Base-by-base conservation (phyloP, 176 grass and related monocot genomes). In the Oryza glaberrima region DNA sequence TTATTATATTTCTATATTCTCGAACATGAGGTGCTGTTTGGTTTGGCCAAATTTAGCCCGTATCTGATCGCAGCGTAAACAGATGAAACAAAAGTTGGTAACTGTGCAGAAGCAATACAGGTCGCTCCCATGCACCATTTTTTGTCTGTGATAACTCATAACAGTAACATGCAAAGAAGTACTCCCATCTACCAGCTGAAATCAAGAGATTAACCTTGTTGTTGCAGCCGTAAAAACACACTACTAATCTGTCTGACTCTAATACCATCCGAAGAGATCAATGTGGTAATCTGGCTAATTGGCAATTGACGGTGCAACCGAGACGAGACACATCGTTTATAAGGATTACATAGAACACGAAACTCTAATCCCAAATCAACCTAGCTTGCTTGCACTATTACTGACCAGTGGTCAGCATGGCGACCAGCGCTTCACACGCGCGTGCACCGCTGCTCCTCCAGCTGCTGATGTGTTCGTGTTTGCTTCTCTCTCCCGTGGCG, bases 391-490 rank as follows among this genome's bases (percentile, higher is more conserved):
- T 52, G 14, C 3, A 52, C 49, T 6, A 52, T 10, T 1, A 16
- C 4, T 52, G 49, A 15, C 14, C 49, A 38, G 4, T 38, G 3
- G 22, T 44, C 7, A 54, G n/a, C 41, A 89, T 89, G 88, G 64
- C 65, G 20, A 48, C 5, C 1, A 10, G 4, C 15, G 69, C 82
- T 38, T 13, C 9, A 10, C 77, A 4, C 40, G 19, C 48, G 1
- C 70, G 70, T 13, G 11, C 1, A 9, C 23, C 69, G 1, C 9
- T 63, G 2, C 28, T 44, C 1, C 35, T 44, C 0, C 35, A 58
- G 0, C 83, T 78, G 14, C 67, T 86, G 38, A 23, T 66, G 11
- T 65, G 3, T 49, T 19, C 67, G 58, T 89, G 87, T 19, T 22
- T 63, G 26, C 25, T 81, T 20, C 11, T 81, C 28, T 25, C 35